Conservation (phyloP, 2,329 filamentous ascomycete genomes). For the Sarocladium kiliense region DNA sequence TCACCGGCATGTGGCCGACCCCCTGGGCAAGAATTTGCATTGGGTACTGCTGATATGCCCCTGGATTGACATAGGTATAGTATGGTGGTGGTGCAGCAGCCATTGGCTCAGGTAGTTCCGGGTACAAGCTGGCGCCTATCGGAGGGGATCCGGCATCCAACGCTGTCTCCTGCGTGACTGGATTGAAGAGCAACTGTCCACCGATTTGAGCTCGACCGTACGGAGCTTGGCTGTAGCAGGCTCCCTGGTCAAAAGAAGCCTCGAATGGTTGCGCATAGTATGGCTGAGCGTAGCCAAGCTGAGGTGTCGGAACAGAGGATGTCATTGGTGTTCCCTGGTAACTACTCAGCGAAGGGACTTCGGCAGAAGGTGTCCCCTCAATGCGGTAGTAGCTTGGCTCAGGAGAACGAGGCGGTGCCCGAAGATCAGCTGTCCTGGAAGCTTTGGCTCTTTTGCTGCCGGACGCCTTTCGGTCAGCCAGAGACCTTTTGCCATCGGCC, state of each 20-base stretch:
- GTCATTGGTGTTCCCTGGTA: conserved; percentile 1
- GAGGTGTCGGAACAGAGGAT: background rate
- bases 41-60: background rate
- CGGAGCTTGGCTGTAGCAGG: background rate
- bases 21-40: background rate
- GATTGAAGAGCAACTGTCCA: background rate
- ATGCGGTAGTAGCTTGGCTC: background rate
- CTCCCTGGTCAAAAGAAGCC: background rate
- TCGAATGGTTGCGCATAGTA: background rate
- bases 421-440: background rate
- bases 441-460: background rate
- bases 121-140: background rate
- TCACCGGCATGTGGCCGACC: background rate
- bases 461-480: background rate
- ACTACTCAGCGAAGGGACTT: background rate
- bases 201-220: background rate
- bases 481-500: background rate
- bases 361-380: background rate
- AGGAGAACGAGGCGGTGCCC: background rate
- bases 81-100: background rate
- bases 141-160: background rate
- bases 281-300: background rate
- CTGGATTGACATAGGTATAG: background rate
- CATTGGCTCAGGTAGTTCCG: background rate
- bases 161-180: too few species aligned